phyloP scores from a whole-genome alignment of 129 eudicot species.

The Rutidosis leptorrhynchoides region DNA sequence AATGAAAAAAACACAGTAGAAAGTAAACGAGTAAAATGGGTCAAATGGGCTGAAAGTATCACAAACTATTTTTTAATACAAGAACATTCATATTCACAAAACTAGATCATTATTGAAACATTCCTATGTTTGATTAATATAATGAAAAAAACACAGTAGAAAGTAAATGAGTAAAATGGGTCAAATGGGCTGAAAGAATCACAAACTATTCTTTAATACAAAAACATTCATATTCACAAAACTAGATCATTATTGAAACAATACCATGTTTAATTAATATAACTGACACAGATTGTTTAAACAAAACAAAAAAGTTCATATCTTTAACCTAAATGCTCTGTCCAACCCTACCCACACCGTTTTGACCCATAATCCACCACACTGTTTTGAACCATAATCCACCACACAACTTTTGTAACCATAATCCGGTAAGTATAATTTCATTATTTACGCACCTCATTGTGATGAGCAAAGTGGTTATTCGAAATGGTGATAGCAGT shows the following conservation, averaged over 20 bases:
- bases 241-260: not conserved
- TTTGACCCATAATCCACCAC: not conserved
- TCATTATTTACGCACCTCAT: constrained; percentile 51
- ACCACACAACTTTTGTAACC: not conserved
- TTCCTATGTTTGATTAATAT: not conserved
- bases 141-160: not conserved
- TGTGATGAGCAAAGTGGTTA: constrained; percentile 80
- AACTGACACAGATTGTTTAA: not conserved
- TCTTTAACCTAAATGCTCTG: not conserved
- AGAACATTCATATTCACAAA: not conserved
- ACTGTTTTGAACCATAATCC: not conserved
- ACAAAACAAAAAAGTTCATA: not conserved
- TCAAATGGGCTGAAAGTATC: not conserved
- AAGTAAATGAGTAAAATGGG: not conserved
- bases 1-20: not conserved
- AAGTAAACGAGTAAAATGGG: not conserved
- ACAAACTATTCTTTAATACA: not conserved
- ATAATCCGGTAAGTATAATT: not conserved
- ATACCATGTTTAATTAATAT: not conserved
- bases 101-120: not conserved
- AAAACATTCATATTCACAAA: not conserved
- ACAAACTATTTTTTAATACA: not conserved
- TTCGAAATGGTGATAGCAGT: constrained; percentile 90
- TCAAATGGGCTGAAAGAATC: not conserved
- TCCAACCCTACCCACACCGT: not conserved